Evolutionary conservation across 2,329 filamentous ascomycete genomes (phyloP).

Genomic region (Colletotrichum spinosum): DNA sequence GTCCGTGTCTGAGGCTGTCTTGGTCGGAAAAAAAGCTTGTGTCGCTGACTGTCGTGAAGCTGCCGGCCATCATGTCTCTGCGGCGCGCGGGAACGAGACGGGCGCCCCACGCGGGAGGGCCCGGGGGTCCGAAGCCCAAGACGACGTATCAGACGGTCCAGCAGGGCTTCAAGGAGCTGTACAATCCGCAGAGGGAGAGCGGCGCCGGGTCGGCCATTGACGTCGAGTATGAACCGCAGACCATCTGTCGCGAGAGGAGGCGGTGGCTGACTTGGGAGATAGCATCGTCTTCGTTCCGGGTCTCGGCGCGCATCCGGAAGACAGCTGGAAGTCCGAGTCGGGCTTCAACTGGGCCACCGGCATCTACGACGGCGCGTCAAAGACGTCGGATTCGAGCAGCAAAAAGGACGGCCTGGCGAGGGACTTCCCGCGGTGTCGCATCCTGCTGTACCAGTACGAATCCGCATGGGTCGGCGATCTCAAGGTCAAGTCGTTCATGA

Average conservation of each 20-base stretch:
- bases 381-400: slow-evolving; percentile 48
- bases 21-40: not conserved
- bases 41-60: not conserved
- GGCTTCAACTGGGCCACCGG: slow-evolving; percentile 55
- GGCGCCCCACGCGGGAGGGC: slow-evolving; percentile 28
- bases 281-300: slow-evolving; percentile 57
- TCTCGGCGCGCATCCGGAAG: slow-evolving; percentile 51
- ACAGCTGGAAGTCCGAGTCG: slow-evolving; percentile 53
- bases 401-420: slow-evolving; percentile 48
- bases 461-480: slow-evolving; percentile 54
- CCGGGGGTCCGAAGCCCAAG: slow-evolving; percentile 40
- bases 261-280: slow-evolving; percentile 33
- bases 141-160: slow-evolving; percentile 51
- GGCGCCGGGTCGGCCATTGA: slow-evolving; percentile 44
- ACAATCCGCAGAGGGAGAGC: slow-evolving; percentile 44
- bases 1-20: not conserved
- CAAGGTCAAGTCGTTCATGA: slow-evolving; percentile 55
- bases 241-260: not conserved
- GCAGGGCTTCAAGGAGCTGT: slow-evolving; percentile 53
- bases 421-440: slow-evolving; percentile 53
- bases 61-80: slow-evolving; percentile 32
- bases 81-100: slow-evolving; percentile 29
- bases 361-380: slow-evolving; percentile 46
- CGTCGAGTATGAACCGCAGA: slow-evolving; percentile 46
- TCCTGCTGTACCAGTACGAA: slow-evolving; percentile 55